Percentiles rank a stretch among this genome's conserved stretches.
phyloP scores from a whole-genome alignment of 768 basidiomycete species.

The Amanita pallidorosea region DNA sequence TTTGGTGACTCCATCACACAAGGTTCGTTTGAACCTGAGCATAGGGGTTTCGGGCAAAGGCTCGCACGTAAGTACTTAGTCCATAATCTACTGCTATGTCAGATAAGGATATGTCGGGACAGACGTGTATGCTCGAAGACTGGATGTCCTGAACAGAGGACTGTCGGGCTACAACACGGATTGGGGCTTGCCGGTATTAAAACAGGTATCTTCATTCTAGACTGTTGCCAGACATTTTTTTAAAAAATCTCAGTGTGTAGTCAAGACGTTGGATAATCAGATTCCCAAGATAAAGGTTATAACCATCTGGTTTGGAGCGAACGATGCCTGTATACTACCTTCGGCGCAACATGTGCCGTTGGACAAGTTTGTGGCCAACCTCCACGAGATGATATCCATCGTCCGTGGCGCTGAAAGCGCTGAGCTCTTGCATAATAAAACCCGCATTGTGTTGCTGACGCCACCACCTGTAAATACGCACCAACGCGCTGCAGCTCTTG shows the following conservation, averaged over 20 bases:
- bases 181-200: slow-evolving; percentile 74
- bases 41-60: slow-evolving; percentile 54
- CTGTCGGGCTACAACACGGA: slow-evolving; percentile 78
- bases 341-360: slow-evolving; percentile 73
- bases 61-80: slow-evolving; percentile 43
- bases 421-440: slow-evolving; percentile 50
- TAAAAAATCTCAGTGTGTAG: slow-evolving; percentile 38
- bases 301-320: slow-evolving; percentile 84
- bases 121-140: slow-evolving; percentile 72
- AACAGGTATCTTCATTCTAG: slow-evolving; percentile 37
- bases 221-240: not conserved
- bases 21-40: slow-evolving; percentile 39
- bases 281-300: slow-evolving; percentile 60
- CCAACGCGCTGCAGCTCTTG: slow-evolving; percentile 42
- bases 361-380: slow-evolving; percentile 49
- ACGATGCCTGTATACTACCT: slow-evolving; percentile 65
- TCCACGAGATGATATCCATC: slow-evolving; percentile 49
- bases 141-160: slow-evolving; percentile 85
- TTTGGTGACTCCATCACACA: slow-evolving; percentile 83
- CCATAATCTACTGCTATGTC: not conserved
- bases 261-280: slow-evolving; percentile 36
- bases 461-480: slow-evolving; percentile 74
- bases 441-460: slow-evolving; percentile 70
- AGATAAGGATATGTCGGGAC: not conserved
- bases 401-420: slow-evolving; percentile 51